Conservation (phyloP, 139 green algal genomes). For the Chlorella sp. region DNA sequence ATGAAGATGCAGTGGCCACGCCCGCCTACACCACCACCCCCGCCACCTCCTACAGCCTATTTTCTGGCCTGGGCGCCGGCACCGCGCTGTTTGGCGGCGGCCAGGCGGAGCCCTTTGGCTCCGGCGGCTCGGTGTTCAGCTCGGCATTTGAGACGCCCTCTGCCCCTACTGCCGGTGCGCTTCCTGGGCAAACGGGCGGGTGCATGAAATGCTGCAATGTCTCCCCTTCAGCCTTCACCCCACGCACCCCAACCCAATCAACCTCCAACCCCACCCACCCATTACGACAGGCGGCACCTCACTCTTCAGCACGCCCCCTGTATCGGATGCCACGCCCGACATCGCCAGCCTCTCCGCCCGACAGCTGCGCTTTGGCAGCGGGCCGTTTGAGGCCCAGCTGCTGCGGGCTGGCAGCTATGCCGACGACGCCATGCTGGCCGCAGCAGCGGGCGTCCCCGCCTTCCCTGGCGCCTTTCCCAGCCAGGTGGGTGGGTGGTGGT, state of each 20-base stretch:
- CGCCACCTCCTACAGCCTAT: not conserved
- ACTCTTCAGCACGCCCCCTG: too few species aligned
- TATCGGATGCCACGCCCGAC: not conserved
- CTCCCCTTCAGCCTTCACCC: not conserved
- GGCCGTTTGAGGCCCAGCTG: not conserved
- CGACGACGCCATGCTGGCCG: not conserved
- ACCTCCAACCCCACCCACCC: not conserved
- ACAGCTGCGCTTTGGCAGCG: too few species aligned
- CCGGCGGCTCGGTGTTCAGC: not conserved
- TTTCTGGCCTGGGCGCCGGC: not conserved
- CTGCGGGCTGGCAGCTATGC: not conserved
- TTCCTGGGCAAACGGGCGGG: not conserved
- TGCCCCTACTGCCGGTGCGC: not conserved
- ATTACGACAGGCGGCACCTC: too few species aligned
- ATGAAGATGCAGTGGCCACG: not conserved
- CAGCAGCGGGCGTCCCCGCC: not conserved
- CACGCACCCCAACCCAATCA: not conserved
- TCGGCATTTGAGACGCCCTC: not conserved
- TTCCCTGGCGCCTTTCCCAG: not conserved
- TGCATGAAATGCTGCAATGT: not conserved
- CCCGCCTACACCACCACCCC: constrained; percentile 2
- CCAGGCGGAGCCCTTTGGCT: not conserved
- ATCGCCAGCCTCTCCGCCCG: not conserved
- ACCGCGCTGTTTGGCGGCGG: constrained; percentile 5
- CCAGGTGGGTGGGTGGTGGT: not conserved